phyloP scores from a whole-genome alignment of 257 asterid genomes.

The Penstemon barbatus region DNA sequence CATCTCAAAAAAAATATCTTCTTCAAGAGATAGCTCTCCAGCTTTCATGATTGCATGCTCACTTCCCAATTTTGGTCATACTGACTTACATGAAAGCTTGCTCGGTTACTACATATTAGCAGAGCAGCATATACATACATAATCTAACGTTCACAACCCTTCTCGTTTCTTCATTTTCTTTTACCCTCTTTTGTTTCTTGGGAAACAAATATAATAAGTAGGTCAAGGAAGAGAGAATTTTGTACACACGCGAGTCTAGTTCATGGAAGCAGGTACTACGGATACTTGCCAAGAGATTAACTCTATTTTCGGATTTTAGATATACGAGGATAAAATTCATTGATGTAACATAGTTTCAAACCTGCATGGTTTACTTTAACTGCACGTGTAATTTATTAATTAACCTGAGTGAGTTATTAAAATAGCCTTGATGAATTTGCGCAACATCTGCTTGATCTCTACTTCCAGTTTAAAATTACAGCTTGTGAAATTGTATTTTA shows the following conservation, averaged over 20 bases:
- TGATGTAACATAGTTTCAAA: background rate
- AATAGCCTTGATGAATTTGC: no score
- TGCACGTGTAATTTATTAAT: background rate
- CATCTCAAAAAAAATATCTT: constrained; percentile 79
- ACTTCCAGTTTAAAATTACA: no score
- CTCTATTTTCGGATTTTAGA: constrained; percentile 7
- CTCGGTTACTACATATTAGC: constrained; percentile 20
- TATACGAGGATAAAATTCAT: background rate
- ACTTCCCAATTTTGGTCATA: constrained; percentile 19
- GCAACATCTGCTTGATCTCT: no score
- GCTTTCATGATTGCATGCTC: constrained; percentile 51
- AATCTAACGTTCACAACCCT: background rate
- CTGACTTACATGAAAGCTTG: background rate
- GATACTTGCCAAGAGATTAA: background rate
- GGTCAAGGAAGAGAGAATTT: background rate
- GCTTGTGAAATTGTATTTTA: no score
- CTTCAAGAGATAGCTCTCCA: constrained; percentile 76
- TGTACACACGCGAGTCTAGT: constrained; percentile 11
- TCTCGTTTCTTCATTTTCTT: background rate
- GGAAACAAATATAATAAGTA: background rate
- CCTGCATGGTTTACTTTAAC: background rate
- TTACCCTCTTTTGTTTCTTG: background rate
- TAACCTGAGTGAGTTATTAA: background rate
- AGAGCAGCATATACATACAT: constrained; percentile 6
- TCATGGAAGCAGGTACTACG: constrained; percentile 3